These are phyloP conservation scores for Debaryomyces udenii DNA, from an alignment of 1,139 yeast species.

Conservation along the genomic window DNA sequence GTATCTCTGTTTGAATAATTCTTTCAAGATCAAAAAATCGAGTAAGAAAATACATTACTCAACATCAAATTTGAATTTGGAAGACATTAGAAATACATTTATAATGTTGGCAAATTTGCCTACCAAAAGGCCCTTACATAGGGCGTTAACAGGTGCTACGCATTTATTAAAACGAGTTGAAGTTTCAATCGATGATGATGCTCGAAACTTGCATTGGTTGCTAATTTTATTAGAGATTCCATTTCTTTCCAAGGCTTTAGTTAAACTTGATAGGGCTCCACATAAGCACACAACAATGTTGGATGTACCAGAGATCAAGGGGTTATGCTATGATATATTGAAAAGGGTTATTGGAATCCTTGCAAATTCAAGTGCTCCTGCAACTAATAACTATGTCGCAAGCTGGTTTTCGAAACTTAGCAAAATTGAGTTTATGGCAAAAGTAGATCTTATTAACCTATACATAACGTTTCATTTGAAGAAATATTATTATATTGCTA, in stretches of 20 bases:
- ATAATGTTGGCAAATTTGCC: slow-evolving; percentile 51
- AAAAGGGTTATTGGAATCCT: slow-evolving; percentile 69
- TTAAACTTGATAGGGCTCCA: slow-evolving; percentile 27
- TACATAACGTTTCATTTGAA: slow-evolving; percentile 66
- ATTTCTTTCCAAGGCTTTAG: slow-evolving; percentile 49
- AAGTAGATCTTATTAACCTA: slow-evolving; percentile 60
- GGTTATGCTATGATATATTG: slow-evolving; percentile 62
- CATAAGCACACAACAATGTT: slow-evolving; percentile 28
- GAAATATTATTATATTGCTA: slow-evolving; percentile 39
- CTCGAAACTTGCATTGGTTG: slow-evolving; percentile 53
- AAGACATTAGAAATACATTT: slow-evolving; percentile 48
- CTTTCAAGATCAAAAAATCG: slow-evolving; percentile 43
- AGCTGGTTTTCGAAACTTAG: slow-evolving; percentile 60
- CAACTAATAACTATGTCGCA: slow-evolving; percentile 48
- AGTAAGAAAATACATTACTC: slow-evolving; percentile 34
- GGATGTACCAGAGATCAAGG: slow-evolving; percentile 54
- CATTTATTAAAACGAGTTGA: slow-evolving; percentile 48
- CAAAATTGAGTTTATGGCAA: slow-evolving; percentile 40
- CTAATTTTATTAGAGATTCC: slow-evolving; percentile 68
- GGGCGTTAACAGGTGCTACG: slow-evolving; percentile 52
- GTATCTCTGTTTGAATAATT: slow-evolving; percentile 44
- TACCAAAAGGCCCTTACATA: slow-evolving; percentile 59
- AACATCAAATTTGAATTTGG: slow-evolving; percentile 48
- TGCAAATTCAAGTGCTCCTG: slow-evolving; percentile 49
- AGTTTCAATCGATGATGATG: slow-evolving; percentile 37